A percentile compares a stretch with the other conserved stretches of the same genome.
These are phyloP conservation scores for Pseudonitzschia multiseries DNA, from an alignment of 108 stramenopile species.

Conservation along the genomic window DNA sequence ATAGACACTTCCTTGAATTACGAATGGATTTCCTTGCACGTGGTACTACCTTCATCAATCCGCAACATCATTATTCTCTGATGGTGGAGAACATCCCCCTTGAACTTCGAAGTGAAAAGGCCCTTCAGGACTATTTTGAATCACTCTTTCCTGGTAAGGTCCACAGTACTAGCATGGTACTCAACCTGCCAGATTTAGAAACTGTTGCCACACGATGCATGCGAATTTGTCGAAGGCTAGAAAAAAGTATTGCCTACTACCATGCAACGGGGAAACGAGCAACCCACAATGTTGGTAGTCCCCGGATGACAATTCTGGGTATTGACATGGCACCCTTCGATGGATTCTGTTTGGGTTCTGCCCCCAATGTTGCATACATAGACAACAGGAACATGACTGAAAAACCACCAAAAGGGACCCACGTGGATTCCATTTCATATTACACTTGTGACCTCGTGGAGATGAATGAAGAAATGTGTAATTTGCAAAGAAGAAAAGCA, in stretches of 20 bases:
- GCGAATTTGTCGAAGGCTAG: slow-evolving; percentile 66
- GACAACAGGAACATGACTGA: slow-evolving; percentile 32
- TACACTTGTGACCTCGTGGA: slow-evolving; percentile 75
- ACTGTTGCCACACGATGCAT: slow-evolving; percentile 46
- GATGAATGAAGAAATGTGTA: slow-evolving; percentile 52
- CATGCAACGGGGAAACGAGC: slow-evolving; percentile 67
- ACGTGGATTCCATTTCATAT: slow-evolving; percentile 81
- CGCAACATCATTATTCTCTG: slow-evolving; percentile 80
- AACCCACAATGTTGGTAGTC: slow-evolving; percentile 76
- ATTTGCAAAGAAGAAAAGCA: slow-evolving; percentile 61
- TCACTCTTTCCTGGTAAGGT: slow-evolving; percentile 83
- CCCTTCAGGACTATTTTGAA: slow-evolving; percentile 85
- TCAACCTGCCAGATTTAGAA: slow-evolving; percentile 85
- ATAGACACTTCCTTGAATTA: slow-evolving; percentile 83
- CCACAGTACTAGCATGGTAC: slow-evolving; percentile 65
- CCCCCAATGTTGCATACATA: slow-evolving; percentile 31
- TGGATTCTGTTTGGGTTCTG: slow-evolving; percentile 20
- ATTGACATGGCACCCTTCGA: slow-evolving; percentile 70
- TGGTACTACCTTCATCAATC: slow-evolving; percentile 55
- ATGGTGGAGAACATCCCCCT: slow-evolving; percentile 86
- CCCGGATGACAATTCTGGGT: slow-evolving; percentile 64
- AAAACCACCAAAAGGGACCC: slow-evolving; percentile 49
- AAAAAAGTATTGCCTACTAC: slow-evolving; percentile 78
- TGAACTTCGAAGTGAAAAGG: slow-evolving; percentile 77
- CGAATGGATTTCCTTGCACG: slow-evolving; percentile 83